These are phyloP conservation scores for Pleurotus eryngii DNA, from an alignment of 768 basidiomycete species.

Conservation along the genomic window DNA sequence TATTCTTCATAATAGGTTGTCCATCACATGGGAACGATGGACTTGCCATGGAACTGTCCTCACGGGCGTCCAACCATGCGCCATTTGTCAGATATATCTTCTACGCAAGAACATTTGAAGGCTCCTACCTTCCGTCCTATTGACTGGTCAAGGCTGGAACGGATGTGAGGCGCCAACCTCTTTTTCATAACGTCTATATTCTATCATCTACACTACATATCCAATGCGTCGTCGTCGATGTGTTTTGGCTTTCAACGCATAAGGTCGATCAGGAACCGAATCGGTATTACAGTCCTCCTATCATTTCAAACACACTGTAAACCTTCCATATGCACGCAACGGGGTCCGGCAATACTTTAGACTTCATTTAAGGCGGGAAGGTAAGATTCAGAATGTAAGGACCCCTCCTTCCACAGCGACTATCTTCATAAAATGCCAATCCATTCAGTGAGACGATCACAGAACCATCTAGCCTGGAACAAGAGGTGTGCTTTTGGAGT, in stretches of 20 bases:
- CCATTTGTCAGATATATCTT: constrained; percentile 56
- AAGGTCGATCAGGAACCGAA: no score
- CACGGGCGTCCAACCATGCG: constrained; percentile 85
- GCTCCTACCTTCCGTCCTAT: constrained; percentile 12
- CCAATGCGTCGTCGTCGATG: no score
- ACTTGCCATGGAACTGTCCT: constrained; percentile 88
- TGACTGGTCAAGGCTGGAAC: constrained; percentile 32
- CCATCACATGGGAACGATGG: constrained; percentile 79
- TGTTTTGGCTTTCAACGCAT: no score
- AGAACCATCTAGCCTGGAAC: constrained; percentile 58
- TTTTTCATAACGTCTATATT: not conserved
- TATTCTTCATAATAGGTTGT: constrained; percentile 49
- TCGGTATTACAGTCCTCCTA: no score
- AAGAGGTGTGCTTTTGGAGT: constrained; percentile 38
- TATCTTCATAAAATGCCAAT: constrained; percentile 33
- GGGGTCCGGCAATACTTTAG: no score
- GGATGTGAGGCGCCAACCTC: not conserved
- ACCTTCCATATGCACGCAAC: no score
- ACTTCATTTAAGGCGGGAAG: no score
- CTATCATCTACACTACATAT: constrained; percentile 10
- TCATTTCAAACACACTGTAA: no score
- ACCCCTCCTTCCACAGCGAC: no score
- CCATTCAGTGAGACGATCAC: constrained; percentile 49
- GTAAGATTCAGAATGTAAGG: no score
- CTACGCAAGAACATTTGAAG: constrained; percentile 8